Conservation (phyloP, 345 rosid species). For the Streptanthus diversifolius region DNA sequence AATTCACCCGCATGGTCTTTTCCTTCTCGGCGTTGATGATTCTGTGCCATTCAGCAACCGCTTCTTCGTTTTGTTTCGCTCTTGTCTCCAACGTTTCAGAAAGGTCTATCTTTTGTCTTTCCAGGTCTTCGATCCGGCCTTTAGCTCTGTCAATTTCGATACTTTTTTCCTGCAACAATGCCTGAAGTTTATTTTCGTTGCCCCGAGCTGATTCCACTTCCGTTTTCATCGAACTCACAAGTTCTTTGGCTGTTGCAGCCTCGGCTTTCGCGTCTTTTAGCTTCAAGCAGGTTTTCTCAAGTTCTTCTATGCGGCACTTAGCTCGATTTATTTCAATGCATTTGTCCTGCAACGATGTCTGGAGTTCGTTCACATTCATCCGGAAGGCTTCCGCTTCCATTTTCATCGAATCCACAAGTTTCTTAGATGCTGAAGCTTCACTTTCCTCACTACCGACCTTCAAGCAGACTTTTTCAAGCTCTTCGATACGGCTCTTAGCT, state of each 20-base stretch:
- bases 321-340: conserved; percentile 19
- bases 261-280: conserved; percentile 27
- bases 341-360: conserved; percentile 31
- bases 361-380: conserved; percentile 24
- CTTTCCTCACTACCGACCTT: conserved; percentile 21
- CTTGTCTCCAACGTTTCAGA: conserved; percentile 20
- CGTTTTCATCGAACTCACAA: conserved; percentile 19
- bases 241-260: conserved; percentile 31
- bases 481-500: conserved; percentile 30
- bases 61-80: conserved; percentile 25
- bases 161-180: conserved; percentile 24
- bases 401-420: conserved; percentile 26
- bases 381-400: conserved; percentile 26
- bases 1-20: conserved; percentile 4
- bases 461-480: conserved; percentile 32
- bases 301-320: conserved; percentile 34
- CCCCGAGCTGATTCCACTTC: conserved; percentile 15
- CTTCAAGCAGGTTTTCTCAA: conserved; percentile 34
- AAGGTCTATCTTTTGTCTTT: conserved; percentile 31
- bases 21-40: conserved; percentile 22
- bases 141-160: conserved; percentile 30
- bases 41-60: conserved; percentile 18
- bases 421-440: conserved; percentile 31
- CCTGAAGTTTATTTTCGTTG: conserved; percentile 29
- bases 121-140: conserved; percentile 14